Percentiles rank a stretch among this genome's conserved stretches.
phyloP scores from a whole-genome alignment of 192 early-diverging fungal genomes.

The Linnemannia exigua region DNA sequence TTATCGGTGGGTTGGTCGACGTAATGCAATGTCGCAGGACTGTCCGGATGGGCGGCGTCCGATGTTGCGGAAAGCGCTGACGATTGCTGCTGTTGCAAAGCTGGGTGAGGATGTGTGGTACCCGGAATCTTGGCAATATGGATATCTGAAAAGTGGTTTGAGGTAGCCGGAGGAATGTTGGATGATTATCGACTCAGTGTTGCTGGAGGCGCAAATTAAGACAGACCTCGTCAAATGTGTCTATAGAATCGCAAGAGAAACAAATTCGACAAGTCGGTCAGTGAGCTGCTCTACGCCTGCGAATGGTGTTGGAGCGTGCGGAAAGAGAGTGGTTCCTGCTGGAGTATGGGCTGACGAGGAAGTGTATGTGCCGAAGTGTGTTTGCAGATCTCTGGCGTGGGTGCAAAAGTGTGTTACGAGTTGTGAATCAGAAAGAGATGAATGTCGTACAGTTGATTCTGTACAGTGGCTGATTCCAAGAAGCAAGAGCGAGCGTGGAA shows the following conservation, averaged over 20 bases:
- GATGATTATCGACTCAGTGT: not conserved
- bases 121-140: not conserved
- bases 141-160: not conserved
- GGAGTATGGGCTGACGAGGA: not conserved
- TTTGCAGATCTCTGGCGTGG: not conserved
- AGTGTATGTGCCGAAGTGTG: not conserved
- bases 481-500: too few species aligned
- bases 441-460: not conserved
- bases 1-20: not conserved
- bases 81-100: not conserved
- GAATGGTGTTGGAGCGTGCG: not conserved
- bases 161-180: not conserved
- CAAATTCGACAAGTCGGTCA: not conserved
- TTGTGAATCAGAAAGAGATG: not conserved
- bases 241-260: not conserved
- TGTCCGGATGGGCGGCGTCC: not conserved
- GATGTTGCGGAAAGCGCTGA: not conserved
- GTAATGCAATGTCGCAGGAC: not conserved
- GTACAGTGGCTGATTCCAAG: too few species aligned
- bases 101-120: not conserved
- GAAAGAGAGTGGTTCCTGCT: not conserved
- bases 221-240: not conserved
- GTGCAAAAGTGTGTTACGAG: not conserved
- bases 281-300: not conserved
- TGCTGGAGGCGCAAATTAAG: not conserved